These are phyloP conservation scores for Pharnaceum exiguum DNA, from an alignment of 148 eudicot species.

Conservation along the genomic window DNA sequence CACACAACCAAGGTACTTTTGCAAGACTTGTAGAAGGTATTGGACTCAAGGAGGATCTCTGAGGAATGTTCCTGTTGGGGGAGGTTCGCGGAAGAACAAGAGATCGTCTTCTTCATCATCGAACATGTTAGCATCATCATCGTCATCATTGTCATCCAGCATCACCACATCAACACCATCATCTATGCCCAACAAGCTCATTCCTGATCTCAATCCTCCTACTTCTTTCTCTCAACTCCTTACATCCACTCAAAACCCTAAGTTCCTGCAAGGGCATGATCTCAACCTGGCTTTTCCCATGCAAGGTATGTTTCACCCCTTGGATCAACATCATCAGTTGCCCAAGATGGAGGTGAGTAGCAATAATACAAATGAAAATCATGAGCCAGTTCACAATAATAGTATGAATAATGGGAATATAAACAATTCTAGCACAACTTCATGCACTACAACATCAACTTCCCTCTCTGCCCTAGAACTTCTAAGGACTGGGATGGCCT, in stretches of 20 bases:
- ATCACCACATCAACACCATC: neutral
- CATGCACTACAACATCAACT: slow-evolving; percentile 17
- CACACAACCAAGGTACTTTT: slow-evolving; percentile 76
- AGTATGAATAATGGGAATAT: neutral
- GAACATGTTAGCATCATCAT: slow-evolving; percentile 5
- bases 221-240: slow-evolving; percentile 27
- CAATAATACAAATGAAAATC: slow-evolving; percentile 17
- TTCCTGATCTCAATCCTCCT: slow-evolving; percentile 56
- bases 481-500: slow-evolving; percentile 42
- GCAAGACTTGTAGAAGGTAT: slow-evolving; percentile 81
- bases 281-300: slow-evolving; percentile 55
- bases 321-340: slow-evolving; percentile 19
- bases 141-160: slow-evolving; percentile 13
- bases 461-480: slow-evolving; percentile 56
- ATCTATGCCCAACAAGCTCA: slow-evolving; percentile 4
- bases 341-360: slow-evolving; percentile 31
- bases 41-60: slow-evolving; percentile 85
- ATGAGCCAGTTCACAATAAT: slow-evolving; percentile 9
- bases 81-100: slow-evolving; percentile 80
- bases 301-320: slow-evolving; percentile 33
- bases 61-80: slow-evolving; percentile 77
- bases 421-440: slow-evolving; percentile 14
- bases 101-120: slow-evolving; percentile 28
- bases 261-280: slow-evolving; percentile 45
- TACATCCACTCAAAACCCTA: slow-evolving; percentile 49